Base-by-base conservation (phyloP, 345 rosid genomes). In the Brassica incana region DNA sequence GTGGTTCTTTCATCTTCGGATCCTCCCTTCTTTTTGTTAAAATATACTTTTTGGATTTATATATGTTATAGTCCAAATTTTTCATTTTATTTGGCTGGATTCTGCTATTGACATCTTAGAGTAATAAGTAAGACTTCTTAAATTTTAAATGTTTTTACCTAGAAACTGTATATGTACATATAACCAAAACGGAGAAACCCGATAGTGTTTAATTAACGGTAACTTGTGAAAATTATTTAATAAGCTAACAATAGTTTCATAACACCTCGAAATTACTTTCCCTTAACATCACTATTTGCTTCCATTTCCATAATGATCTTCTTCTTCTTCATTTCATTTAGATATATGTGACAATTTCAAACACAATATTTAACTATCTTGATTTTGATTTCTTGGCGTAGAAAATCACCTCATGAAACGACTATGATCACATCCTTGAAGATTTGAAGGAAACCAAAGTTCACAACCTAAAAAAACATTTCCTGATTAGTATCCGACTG, bases 221-320 rank as follows among this genome's bases (percentile, higher is more conserved):
- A 12, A 45, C 10, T 36, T 52, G 45, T 63, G 52, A 69, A 69
- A 56, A 56, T 30, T 32, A 68, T 45, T 33, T 3, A 73, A 20
- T 2, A 72, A 54, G 63, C 33, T 45, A 27, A 38, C 32, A 30
- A 50, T 61, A 75, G 63, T 64, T 70, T 18, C 30, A 29, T 75
- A 64, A 36, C 66, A 64, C 18, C 29, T 27, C 15, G 5, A 69
- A 66, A 43, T 48, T 15, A 76, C 77, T 59, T 72, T 81, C 80
- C 64, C 38, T 62, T 67, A 71, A 32, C 16, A 67, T 35, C 2
- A 60, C 59, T 72, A 66, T 77, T 72, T 60, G 67, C 64, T 80
- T 76, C 69, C 80, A 32, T 65, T 80, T 80, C 43, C n/a, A 65
- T 45, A 63, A 16, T 71, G 79, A 75, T 76, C 48, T 65, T 65